Conservation (phyloP, 1,284 basidiomycete genomes). For the Ganoderma sp. region DNA sequence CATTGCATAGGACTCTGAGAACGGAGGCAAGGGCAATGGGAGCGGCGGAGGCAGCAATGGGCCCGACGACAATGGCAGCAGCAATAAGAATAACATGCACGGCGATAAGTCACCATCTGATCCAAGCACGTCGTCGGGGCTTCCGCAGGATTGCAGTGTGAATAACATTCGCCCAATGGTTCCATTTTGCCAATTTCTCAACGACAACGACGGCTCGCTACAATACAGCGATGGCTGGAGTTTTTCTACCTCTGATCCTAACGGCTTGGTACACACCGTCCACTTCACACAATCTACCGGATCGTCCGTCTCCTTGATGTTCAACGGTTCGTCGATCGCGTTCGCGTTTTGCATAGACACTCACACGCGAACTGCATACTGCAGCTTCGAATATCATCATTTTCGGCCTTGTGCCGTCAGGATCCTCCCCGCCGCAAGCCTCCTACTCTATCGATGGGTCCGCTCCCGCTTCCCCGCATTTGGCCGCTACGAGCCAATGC, state of each 20-base stretch:
- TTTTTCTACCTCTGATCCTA: constrained; percentile 35
- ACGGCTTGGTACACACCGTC: constrained; percentile 24
- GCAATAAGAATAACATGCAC: too few species aligned
- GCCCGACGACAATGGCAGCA: too few species aligned
- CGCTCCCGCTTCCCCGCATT: constrained; percentile 41
- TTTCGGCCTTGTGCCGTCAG: constrained; percentile 49
- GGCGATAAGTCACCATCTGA: background rate
- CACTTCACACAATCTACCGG: constrained; percentile 26
- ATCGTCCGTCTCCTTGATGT: constrained; percentile 41
- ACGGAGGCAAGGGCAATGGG: too few species aligned
- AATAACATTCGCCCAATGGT: background rate
- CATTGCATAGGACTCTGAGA: background rate
- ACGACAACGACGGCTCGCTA: constrained; percentile 32
- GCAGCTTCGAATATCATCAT: constrained; percentile 24
- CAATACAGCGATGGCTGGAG: constrained; percentile 47
- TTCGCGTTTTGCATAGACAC: too few species aligned
- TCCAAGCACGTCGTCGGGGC: background rate
- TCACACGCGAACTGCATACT: background rate
- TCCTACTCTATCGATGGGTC: constrained; percentile 47
- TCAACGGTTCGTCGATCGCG: constrained; percentile 43
- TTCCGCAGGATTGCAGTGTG: background rate
- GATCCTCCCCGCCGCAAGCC: constrained; percentile 39
- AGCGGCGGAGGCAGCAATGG: too few species aligned
- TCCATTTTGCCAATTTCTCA: constrained; percentile 22
- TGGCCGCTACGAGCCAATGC: constrained; percentile 42